These are phyloP conservation scores for Trichophyton schoenleinii DNA, from an alignment of 2,329 filamentous ascomycete genomes.

Conservation along the genomic window DNA sequence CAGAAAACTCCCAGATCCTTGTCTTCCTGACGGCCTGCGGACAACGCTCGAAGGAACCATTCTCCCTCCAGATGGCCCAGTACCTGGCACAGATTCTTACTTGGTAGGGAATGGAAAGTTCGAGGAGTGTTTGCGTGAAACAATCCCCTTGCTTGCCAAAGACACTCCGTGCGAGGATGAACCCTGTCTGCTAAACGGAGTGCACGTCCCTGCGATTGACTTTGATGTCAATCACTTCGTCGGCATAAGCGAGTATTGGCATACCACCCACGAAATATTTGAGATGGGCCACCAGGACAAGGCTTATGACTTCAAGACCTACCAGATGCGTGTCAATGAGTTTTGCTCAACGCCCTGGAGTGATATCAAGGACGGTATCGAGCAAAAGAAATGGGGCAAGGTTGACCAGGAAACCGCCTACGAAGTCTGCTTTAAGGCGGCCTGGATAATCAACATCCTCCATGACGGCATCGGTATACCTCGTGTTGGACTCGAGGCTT, in stretches of 20 bases:
- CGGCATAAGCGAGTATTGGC: slow-evolving; percentile 97
- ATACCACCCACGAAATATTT: slow-evolving; percentile 93
- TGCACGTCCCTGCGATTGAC: slow-evolving; percentile 89
- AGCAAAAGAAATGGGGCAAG: slow-evolving; percentile 56
- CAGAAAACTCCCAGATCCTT: slow-evolving; percentile 74
- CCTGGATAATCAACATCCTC: slow-evolving; percentile 92
- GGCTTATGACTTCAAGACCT: slow-evolving; percentile 79
- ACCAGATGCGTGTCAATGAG: slow-evolving; percentile 69
- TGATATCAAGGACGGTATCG: slow-evolving; percentile 55
- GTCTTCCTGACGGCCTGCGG: slow-evolving; percentile 65
- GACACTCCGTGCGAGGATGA: slow-evolving; percentile 69
- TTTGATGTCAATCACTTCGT: slow-evolving; percentile 97
- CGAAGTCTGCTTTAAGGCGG: slow-evolving; percentile 93
- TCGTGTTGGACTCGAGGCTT: slow-evolving; percentile 62
- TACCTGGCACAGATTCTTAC: slow-evolving; percentile 37
- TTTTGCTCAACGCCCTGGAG: slow-evolving; percentile 81
- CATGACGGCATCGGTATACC: slow-evolving; percentile 94
- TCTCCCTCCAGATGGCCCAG: slow-evolving; percentile 28
- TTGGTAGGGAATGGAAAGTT: slow-evolving; percentile 79
- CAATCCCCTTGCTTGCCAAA: slow-evolving; percentile 79
- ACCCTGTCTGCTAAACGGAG: slow-evolving; percentile 80
- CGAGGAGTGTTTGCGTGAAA: slow-evolving; percentile 66
- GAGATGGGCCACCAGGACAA: slow-evolving; percentile 61
- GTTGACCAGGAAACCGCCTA: slow-evolving; percentile 60
- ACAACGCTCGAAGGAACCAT: slow-evolving; percentile 59